Evolutionary conservation across 768 basidiomycete species (phyloP).

Genomic region (Podaxis mareebaensis): DNA sequence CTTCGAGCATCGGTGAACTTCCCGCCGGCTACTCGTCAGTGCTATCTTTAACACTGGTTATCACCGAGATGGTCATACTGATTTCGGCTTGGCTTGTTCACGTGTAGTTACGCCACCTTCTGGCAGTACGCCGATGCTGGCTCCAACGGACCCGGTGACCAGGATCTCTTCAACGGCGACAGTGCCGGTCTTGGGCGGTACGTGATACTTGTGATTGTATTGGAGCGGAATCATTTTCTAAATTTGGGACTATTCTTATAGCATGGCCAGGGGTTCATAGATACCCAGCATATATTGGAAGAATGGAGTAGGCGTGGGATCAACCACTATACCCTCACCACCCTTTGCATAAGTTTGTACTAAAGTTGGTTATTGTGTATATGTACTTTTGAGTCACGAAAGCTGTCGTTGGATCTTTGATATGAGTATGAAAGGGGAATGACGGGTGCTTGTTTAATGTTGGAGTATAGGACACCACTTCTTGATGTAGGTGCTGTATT

Average conservation of each 20-base stretch:
- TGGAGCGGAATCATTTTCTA: background rate
- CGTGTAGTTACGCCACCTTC: constrained; percentile 38
- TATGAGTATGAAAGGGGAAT: background rate
- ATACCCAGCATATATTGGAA: background rate
- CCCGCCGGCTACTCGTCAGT: constrained; percentile 59
- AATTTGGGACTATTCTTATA: background rate
- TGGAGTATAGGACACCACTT: background rate
- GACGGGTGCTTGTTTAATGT: background rate
- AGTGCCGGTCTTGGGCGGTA: constrained; percentile 12
- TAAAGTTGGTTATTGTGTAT: background rate
- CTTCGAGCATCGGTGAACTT: constrained; percentile 49
- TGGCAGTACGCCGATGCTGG: constrained; percentile 51
- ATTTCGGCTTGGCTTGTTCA: constrained; percentile 28
- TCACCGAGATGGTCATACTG: background rate
- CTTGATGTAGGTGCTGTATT: no score
- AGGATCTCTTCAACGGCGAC: constrained; percentile 56
- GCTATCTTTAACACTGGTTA: background rate
- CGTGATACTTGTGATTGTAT: background rate
- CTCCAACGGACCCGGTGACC: constrained; percentile 50
- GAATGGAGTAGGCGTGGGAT: background rate
- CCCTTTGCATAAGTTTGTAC: background rate
- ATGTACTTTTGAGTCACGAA: background rate
- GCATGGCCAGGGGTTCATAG: constrained; percentile 9
- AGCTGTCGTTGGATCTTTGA: background rate
- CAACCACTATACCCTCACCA: background rate